phyloP scores from a whole-genome alignment of 352 stramenopile species.

The Lagenidium sp. region DNA sequence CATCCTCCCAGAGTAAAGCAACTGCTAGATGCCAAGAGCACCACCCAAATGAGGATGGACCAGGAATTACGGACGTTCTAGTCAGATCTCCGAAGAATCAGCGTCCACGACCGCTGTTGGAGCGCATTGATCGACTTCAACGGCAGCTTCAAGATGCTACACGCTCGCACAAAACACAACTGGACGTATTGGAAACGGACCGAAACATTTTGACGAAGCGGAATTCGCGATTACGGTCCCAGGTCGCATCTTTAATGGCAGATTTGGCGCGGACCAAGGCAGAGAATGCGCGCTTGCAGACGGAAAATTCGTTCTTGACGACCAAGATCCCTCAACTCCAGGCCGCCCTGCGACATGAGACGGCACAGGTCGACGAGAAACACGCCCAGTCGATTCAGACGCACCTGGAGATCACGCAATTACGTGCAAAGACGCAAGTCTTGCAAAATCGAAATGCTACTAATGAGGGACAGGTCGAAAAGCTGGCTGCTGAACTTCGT shows the following conservation, averaged over 20 bases:
- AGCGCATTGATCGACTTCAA: conserved; percentile 5
- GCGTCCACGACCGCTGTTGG: not conserved
- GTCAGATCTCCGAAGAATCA: not conserved
- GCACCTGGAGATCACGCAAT: conserved; percentile 26
- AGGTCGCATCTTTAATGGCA: conserved; percentile 16
- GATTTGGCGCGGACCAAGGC: conserved; percentile 30
- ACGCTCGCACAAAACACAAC: conserved; percentile 18
- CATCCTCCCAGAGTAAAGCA: no score
- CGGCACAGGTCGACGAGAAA: conserved; percentile 30
- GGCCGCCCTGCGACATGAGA: conserved; percentile 36
- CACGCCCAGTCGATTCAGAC: conserved; percentile 30
- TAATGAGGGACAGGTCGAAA: conserved; percentile 21
- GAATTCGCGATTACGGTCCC: conserved; percentile 28
- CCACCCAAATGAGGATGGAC: not conserved
- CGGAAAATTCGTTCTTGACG: conserved; percentile 44
- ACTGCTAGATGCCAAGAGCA: not conserved
- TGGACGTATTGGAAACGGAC: conserved; percentile 25
- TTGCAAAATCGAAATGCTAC: conserved; percentile 25
- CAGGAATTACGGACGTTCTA: not conserved
- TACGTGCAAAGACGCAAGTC: conserved; percentile 33
- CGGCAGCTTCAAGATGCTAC: not conserved
- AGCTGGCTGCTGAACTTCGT: conserved; percentile 20
- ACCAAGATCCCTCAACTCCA: conserved; percentile 34
- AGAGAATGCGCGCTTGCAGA: conserved; percentile 26
- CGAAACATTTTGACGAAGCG: conserved; percentile 30